Conservation (phyloP, 495 filamentous ascomycete genomes). For the Talaromyces proteolyticus region DNA sequence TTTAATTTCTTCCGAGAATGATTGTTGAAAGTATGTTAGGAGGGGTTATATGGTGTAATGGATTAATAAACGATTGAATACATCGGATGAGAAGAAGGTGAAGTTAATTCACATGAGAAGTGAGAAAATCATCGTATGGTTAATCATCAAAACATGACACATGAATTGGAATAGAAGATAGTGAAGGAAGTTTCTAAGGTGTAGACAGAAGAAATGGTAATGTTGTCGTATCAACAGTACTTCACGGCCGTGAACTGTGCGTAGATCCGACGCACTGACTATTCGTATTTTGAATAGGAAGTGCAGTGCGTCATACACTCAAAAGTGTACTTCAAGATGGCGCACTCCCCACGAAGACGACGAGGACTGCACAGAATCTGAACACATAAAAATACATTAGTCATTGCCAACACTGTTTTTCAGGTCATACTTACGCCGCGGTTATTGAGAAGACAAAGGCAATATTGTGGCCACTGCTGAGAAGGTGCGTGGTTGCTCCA, state of each 20-base stretch:
- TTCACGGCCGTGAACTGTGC: too few relatives aligned
- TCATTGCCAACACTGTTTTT: neutral
- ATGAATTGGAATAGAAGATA: too few relatives aligned
- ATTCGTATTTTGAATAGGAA: neutral
- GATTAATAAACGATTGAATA: neutral
- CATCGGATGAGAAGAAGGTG: too few relatives aligned
- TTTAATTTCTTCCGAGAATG: neutral
- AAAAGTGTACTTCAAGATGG: neutral
- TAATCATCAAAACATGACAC: too few relatives aligned
- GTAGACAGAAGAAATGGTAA: too few relatives aligned
- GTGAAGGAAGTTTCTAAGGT: too few relatives aligned
- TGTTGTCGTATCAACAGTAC: too few relatives aligned
- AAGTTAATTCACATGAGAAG: too few relatives aligned
- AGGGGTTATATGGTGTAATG: neutral
- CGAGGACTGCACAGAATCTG: constrained; percentile 4
- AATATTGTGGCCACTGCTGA: neutral
- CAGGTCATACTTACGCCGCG: neutral
- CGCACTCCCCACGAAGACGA: constrained; percentile 2
- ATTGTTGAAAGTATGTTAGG: neutral
- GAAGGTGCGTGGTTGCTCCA: neutral
- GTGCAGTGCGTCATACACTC: neutral
- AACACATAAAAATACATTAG: neutral
- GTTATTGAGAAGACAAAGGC: neutral
- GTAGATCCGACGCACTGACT: neutral
- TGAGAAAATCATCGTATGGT: too few relatives aligned